Conservation (phyloP, 495 filamentous ascomycete genomes). For the Penicillium bialowiezense region DNA sequence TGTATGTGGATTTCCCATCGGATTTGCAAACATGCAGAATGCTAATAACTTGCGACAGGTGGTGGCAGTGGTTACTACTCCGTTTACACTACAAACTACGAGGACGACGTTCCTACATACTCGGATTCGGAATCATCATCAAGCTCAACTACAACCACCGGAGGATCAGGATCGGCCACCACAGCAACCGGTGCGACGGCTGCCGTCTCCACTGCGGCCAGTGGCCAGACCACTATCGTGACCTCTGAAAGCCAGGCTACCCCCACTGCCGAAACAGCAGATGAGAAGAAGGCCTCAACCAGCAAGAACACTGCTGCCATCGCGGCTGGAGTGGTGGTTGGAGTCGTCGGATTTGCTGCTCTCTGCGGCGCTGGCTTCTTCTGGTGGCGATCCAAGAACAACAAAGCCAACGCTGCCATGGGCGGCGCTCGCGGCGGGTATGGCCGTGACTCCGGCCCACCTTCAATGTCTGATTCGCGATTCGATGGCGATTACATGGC, state of each 20-base stretch:
- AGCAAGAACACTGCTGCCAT: constrained; percentile 70
- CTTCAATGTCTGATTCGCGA: constrained; percentile 72
- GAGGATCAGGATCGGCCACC: constrained; percentile 2
- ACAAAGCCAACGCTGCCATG: constrained; percentile 73
- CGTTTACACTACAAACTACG: constrained; percentile 43
- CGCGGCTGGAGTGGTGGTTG: constrained; percentile 85
- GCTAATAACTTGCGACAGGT: constrained; percentile 24
- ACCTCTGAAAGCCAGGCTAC: constrained; percentile 30
- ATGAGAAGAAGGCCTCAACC: constrained; percentile 21
- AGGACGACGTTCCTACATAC: constrained; percentile 26
- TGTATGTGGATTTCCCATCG: constrained; percentile 38
- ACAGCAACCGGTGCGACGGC: constrained; percentile 17
- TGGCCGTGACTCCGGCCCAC: constrained; percentile 13
- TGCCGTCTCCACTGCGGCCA: constrained; percentile 21
- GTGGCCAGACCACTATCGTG: constrained; percentile 37
- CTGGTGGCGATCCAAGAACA: constrained; percentile 70
- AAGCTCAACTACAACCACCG: constrained; percentile 15
- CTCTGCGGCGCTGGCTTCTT: constrained; percentile 69
- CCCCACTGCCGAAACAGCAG: constrained; percentile 2
- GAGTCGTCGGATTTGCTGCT: constrained; percentile 66
- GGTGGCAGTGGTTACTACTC: constrained; percentile 43
- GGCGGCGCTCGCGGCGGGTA: constrained; percentile 58
- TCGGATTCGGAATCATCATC: constrained; percentile 9
- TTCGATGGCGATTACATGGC: constrained; percentile 84
- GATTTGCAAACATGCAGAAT: constrained; percentile 3